Evolutionary conservation across 768 basidiomycete genomes (phyloP), one percentile per base, ranked within the genome.

Genomic region (Leccinum rimulosum): DNA sequence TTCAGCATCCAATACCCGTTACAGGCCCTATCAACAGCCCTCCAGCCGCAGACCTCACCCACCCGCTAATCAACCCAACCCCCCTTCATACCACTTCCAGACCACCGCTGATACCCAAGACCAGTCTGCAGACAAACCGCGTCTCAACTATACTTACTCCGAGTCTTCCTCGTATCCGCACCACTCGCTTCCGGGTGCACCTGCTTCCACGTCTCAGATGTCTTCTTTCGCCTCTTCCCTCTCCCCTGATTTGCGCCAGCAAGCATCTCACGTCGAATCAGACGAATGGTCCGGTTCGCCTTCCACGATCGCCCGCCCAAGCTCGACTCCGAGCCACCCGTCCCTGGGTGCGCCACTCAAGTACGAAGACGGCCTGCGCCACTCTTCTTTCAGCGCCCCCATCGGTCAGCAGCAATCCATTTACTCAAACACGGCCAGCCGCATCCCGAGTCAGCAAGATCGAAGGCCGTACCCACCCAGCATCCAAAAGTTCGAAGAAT

Each of bases 381-480:
- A 87, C 78, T 76, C 85, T 68, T 85, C 86, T 64, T 84, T 86
- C 76, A 82, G 79, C 74, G 76, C 81, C 54, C 74, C 82, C 62
- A 79, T 82, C 74, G 75, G 80, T 69, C 81, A 81, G 71, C 78
- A 80, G 73, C 83, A 82, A 57, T 12, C 43, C 43, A 82, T 89
- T 80, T 89, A 80, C 72, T 77, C 80, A 71, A 84, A 80, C 72
- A 79, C 43, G 43, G 19, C 86, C 69, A 80, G 84, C 70, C 88
- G 88, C 72, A 87, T 89, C 66, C 82, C 87, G 69, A 85, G 82
- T 64, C 87, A 88, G 71, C 81, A 82, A 68, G 84, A 86, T 78
- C 82, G 84, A 69, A 81, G 85, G 73, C 78, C 70, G n/a, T 79
- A 65, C 62, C 73, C 62, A 12, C 62, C 78, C 66, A 76, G 69